phyloP scores from a whole-genome alignment of 257 asterid species.

The Thymus quinquecostatus region DNA sequence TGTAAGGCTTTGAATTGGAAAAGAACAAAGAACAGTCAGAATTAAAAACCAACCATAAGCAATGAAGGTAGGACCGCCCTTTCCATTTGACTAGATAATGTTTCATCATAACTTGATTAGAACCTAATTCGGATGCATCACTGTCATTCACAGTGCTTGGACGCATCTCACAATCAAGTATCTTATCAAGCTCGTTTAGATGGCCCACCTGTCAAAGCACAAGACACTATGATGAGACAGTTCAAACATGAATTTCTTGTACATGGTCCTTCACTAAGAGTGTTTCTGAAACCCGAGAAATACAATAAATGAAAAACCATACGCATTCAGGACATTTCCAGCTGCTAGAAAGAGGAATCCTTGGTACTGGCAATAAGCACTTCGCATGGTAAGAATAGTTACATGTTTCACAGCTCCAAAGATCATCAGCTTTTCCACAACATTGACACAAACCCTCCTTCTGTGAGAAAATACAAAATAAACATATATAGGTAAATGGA shows the following conservation, averaged over 20 bases:
- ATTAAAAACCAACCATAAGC: conserved; percentile 71
- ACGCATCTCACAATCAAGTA: conserved; percentile 92
- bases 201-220: conserved; percentile 70
- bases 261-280: conserved; percentile 23
- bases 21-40: conserved; percentile 21
- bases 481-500: not conserved
- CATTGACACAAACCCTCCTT: conserved; percentile 78
- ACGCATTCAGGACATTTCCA: conserved; percentile 99
- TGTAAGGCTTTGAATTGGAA: conserved; percentile 24
- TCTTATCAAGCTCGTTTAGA: conserved; percentile 81
- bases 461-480: conserved; percentile 37
- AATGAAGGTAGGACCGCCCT: conserved; percentile 88
- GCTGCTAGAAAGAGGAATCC: conserved; percentile 65
- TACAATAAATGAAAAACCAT: conserved; percentile 37
- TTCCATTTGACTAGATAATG: conserved; percentile 98
- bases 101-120: conserved; percentile 78
- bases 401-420: conserved; percentile 84
- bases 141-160: conserved; percentile 68
- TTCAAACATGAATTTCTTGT: conserved; percentile 17
- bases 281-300: not conserved
- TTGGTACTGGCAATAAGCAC: conserved; percentile 73
- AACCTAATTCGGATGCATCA: conserved; percentile 69
- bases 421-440: conserved; percentile 67
- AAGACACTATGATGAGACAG: conserved; percentile 26
- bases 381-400: conserved; percentile 75